These are phyloP conservation scores for Drechmeria coniospora DNA, from an alignment of 2,329 filamentous ascomycete species.

Conservation along the genomic window DNA sequence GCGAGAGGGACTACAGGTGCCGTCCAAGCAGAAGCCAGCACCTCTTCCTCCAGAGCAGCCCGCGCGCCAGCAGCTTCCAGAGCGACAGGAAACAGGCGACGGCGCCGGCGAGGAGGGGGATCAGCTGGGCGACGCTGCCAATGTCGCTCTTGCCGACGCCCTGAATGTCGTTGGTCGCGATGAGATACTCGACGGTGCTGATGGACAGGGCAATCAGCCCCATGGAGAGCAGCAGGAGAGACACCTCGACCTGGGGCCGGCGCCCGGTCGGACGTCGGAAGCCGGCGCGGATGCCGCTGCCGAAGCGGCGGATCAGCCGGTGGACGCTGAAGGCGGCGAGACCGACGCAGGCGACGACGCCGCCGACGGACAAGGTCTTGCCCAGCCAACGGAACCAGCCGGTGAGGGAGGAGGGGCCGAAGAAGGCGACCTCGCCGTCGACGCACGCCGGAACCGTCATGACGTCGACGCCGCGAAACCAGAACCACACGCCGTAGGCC, in stretches of 20 bases:
- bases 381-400: conserved; percentile 9
- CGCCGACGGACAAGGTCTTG: conserved; percentile 5
- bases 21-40: conserved; percentile 9
- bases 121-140: conserved; percentile 9
- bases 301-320: conserved; percentile 3
- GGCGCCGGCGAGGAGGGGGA: conserved; percentile 9
- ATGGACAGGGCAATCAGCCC: conserved; percentile 8
- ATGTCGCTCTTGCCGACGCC: conserved; percentile 4
- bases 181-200: conserved; percentile 8
- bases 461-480: conserved; percentile 8
- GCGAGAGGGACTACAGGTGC: conserved; percentile 4
- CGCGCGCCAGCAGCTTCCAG: conserved; percentile 8
- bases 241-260: conserved; percentile 8
- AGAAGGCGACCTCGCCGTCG: conserved; percentile 7
- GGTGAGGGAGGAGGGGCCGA: conserved; percentile 5
- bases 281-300: conserved; percentile 1
- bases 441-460: conserved; percentile 4
- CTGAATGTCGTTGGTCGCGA: conserved; percentile 6
- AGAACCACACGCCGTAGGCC: conserved; percentile 11
- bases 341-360: conserved; percentile 6
- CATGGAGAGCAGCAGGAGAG: conserved; percentile 7
- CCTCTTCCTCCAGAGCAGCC: conserved; percentile 6
- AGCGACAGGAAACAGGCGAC: conserved; percentile 6
- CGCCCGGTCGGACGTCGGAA: conserved; percentile 2
- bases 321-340: conserved; percentile 3